Base-by-base conservation (phyloP, 192 early-diverging fungal species). In the Gonapodya prolifera region DNA sequence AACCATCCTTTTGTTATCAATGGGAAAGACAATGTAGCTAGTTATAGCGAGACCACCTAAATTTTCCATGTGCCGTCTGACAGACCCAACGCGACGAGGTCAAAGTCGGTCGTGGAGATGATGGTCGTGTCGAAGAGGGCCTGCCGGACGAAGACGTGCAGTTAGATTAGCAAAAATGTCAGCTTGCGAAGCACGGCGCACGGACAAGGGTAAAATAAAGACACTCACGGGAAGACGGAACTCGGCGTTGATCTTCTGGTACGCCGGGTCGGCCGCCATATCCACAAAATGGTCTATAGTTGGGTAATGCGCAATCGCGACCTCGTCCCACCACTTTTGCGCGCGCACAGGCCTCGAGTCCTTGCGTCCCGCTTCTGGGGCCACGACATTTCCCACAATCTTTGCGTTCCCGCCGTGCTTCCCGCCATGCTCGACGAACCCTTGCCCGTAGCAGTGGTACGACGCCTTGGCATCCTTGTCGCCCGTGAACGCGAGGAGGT, bases 321-420 rank as follows among this genome's bases (percentile, higher is more conserved):
- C 29, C 31, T 73, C 71, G 71, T 73, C 71, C 71, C 71, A 73
- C 71, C 71, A 73, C 31, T 73, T 73, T n/a, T 69, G 45, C 28
- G 71, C 16, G 8, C 32, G 2, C 2, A 8, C 18, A 16, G 45
- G 8, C 31, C 71, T 73, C 71, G 71, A 73, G 31, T 73, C 71
- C 31, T 2, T 18, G 8, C 8, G 8, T 2, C 32, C 71, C 16
- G 18, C 8, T 32, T 18, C 28, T 2, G 71, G 71, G 8, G 18
- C 71, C 8, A 73, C 71, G 31, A 73, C 71, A 29, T 73, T 73
- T 2, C 71, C 71, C 28, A 73, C 71, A 32, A 73, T 73, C 31
- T 73, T 73, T 18, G 71, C 71, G 8, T 18, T 73, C 29, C 71
- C 18, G 28, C 71, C 71, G 31, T 73, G 71, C 28, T 32, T 73